Evolutionary conservation across 331 rosid species (phyloP).

Genomic region (Erythrophleum ivorense): DNA sequence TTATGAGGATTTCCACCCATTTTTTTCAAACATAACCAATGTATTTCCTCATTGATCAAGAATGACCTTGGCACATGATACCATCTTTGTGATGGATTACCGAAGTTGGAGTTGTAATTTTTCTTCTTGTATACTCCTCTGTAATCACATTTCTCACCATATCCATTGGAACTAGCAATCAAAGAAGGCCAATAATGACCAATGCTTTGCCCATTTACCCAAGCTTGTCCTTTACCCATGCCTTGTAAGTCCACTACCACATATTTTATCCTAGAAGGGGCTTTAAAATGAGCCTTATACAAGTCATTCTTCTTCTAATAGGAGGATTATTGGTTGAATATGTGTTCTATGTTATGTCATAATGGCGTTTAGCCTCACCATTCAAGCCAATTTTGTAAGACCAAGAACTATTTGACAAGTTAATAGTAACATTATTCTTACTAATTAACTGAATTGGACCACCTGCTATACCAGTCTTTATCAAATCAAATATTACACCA

Average conservation of each 20-base stretch:
- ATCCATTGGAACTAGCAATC: neutral
- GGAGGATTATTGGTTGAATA: neutral
- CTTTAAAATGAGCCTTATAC: constrained; percentile 10
- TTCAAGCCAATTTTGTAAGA: constrained; percentile 38
- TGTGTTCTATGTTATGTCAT: neutral
- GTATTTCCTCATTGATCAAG: neutral
- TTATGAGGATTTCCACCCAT: constrained; percentile 30
- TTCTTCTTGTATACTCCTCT: neutral
- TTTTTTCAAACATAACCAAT: constrained; percentile 35
- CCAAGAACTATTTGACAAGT: constrained; percentile 36
- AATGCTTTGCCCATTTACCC: constrained; percentile 37
- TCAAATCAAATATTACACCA: constrained; percentile 17
- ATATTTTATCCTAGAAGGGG: neutral
- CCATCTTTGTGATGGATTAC: constrained; percentile 35
- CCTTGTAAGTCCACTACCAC: constrained; percentile 20
- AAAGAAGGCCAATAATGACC: constrained; percentile 36
- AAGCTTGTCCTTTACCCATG: constrained; percentile 31
- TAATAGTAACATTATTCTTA: neutral
- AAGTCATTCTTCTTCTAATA: constrained; percentile 25
- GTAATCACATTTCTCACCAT: constrained; percentile 35
- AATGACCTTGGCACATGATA: constrained; percentile 36
- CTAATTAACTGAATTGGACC: constrained; percentile 32
- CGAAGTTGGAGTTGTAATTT: constrained; percentile 34
- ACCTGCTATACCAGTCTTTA: constrained; percentile 15
- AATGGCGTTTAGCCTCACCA: neutral